Evolutionary conservation across 257 asterid species (phyloP), one percentile per base, ranked within the genome.

Genomic region (Petunia secreta): DNA sequence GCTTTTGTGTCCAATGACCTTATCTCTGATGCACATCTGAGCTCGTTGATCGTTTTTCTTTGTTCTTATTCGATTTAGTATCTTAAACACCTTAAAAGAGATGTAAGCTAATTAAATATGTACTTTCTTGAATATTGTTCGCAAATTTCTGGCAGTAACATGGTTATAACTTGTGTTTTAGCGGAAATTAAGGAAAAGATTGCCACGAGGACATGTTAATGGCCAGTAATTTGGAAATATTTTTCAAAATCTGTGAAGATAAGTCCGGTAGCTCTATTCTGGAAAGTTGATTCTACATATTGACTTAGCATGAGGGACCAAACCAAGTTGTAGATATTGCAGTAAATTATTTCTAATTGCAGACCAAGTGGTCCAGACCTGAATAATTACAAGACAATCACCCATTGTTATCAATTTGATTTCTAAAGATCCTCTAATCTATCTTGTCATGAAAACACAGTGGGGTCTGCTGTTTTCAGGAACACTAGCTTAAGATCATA

Each of bases 381-480:
- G 59, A 69, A 46, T 25, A 46, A 25, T 69, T 69, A 46, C 59
- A 25, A 10, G 59, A 10, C 10, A 0, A 44, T 69, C 13, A 3
- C 58, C 58, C 6, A 16, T 44, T 68, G 76, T 68, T 68, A 44
- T 16, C 41, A 69, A 16, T 69, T 43, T 46, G 75, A 67, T 67
- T n/a, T 41, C 4, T 15, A 41, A 67, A 41, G 54, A 44, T 44
- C 36, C 37, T 57, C 8, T 57, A 14, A 6, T 57, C 7, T 57
- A 60, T 6, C 73, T 13, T 39, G 34, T 39, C 40, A 8, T 44
- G 3, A 48, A 68, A 68, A 50, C 25, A 25, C 39, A 43, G n/a
- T n/a, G 39, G 4, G 39, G 8, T 15, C 57, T 43, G 15, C 40
- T n/a, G n/a, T 68, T 14, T 68, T 68, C 57, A 43, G 54, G 57